These are phyloP conservation scores for Stagonosporopsis chrysanthemi DNA, from an alignment of 2,329 filamentous ascomycete species.

Conservation along the genomic window DNA sequence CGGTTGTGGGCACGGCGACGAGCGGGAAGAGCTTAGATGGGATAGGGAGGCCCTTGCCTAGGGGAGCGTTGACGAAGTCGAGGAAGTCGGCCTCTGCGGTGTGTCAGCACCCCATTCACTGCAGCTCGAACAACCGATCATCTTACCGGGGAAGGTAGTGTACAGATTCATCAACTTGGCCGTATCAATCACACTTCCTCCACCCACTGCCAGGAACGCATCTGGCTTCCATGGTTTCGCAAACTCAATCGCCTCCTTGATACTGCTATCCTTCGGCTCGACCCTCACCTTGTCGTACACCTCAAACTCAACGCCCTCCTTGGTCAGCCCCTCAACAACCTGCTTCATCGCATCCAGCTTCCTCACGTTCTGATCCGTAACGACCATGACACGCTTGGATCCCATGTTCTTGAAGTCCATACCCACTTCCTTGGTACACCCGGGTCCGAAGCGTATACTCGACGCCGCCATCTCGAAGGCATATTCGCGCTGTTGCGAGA, in stretches of 20 bases:
- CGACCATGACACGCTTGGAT: slow-evolving; percentile 84
- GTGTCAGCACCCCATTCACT: slow-evolving; percentile 4
- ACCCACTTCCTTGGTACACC: slow-evolving; percentile 92
- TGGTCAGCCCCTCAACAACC: slow-evolving; percentile 78
- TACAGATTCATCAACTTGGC: slow-evolving; percentile 99
- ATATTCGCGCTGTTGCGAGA: slow-evolving; percentile 84
- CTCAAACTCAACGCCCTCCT: slow-evolving; percentile 79
- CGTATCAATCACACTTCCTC: slow-evolving; percentile 96
- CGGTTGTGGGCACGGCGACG: slow-evolving; percentile 84
- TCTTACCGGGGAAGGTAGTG: slow-evolving; percentile 72
- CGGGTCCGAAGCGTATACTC: slow-evolving; percentile 91
- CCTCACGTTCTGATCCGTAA: slow-evolving; percentile 84
- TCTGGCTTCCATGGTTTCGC: slow-evolving; percentile 82
- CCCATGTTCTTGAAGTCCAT: slow-evolving; percentile 97
- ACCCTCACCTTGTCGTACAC: slow-evolving; percentile 83
- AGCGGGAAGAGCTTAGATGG: slow-evolving; percentile 75
- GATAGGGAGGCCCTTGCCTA: slow-evolving; percentile 83
- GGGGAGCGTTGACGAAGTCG: slow-evolving; percentile 95
- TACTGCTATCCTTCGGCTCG: slow-evolving; percentile 93
- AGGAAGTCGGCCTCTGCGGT: slow-evolving; percentile 81
- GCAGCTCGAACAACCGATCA: accelerated
- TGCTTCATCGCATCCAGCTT: slow-evolving; percentile 89
- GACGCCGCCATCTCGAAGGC: slow-evolving; percentile 99
- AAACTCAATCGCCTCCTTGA: slow-evolving; percentile 89
- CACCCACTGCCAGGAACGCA: slow-evolving; percentile 88